Conservation (phyloP, 2,329 filamentous ascomycete genomes). For the Thielaviopsis ethacetica region DNA sequence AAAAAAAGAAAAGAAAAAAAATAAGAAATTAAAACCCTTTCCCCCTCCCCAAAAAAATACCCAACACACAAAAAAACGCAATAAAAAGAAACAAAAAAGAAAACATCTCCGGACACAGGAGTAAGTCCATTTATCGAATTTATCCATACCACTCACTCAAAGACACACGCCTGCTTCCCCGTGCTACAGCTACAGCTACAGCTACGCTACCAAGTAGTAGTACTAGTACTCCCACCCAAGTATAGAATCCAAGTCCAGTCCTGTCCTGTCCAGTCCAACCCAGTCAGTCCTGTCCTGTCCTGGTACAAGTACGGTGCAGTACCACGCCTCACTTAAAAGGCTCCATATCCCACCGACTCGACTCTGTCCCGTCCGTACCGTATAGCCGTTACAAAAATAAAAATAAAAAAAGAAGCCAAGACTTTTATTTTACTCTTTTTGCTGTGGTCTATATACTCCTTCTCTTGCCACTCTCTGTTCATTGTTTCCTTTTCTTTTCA, state of each 20-base stretch:
- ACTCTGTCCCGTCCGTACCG: too few relatives aligned
- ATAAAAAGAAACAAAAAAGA: background rate
- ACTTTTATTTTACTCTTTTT: background rate
- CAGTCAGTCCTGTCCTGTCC: too few relatives aligned
- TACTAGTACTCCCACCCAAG: too few relatives aligned
- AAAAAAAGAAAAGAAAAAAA: background rate
- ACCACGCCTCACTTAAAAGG: background rate
- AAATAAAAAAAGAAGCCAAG: too few relatives aligned
- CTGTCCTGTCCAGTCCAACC: too few relatives aligned
- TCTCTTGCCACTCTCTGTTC: slow-evolving; percentile 2
- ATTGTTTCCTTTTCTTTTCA: background rate
- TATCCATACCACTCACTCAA: background rate
- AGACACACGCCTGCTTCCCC: too few relatives aligned
- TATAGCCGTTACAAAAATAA: background rate
- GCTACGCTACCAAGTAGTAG: too few relatives aligned
- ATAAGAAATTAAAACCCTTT: background rate
- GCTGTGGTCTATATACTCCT: slow-evolving; percentile 5
- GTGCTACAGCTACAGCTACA: too few relatives aligned
- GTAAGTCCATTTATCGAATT: background rate
- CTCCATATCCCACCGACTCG: background rate
- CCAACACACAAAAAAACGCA: background rate
- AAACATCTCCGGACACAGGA: too few relatives aligned
- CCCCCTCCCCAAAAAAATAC: too few relatives aligned
- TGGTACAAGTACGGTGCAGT: too few relatives aligned
- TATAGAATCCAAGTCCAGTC: too few relatives aligned